phyloP scores from a whole-genome alignment of 2,329 filamentous ascomycete genomes.

The Pseudogymnoascus sp. region DNA sequence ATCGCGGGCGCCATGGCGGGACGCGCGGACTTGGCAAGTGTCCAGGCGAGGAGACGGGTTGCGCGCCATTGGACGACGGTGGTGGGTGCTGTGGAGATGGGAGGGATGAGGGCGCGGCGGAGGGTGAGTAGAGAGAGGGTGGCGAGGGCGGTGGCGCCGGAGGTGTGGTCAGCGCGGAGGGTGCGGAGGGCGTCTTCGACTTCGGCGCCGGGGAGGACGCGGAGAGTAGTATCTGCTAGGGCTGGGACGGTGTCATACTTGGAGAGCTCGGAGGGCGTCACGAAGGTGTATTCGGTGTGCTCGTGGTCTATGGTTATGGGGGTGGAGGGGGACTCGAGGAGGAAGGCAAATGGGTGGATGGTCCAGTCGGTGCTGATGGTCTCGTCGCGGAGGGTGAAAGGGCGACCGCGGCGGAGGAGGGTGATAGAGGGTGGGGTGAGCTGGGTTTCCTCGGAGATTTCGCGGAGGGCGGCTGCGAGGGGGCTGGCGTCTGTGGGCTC shows the following conservation, averaged over 20 bases:
- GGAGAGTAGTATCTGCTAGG: constrained; percentile 46
- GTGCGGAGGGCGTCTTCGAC: constrained; percentile 39
- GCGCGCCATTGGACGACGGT: constrained; percentile 44
- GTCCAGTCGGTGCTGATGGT: constrained; percentile 49
- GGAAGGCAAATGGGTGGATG: constrained; percentile 53
- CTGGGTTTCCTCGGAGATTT: constrained; percentile 53
- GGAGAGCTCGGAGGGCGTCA: constrained; percentile 37
- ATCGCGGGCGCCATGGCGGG: constrained; percentile 58
- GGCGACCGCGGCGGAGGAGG: constrained; percentile 37
- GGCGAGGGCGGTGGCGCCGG: constrained; percentile 51
- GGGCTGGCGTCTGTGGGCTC: constrained; percentile 44
- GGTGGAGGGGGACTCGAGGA: constrained; percentile 33
- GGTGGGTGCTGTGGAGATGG: constrained; percentile 22
- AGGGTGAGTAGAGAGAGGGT: constrained; percentile 43
- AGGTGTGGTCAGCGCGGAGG: constrained; percentile 48
- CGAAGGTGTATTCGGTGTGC: constrained; percentile 50
- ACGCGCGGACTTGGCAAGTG: constrained; percentile 56
- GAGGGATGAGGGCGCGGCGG: constrained; percentile 33
- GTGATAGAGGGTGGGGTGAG: constrained; percentile 32
- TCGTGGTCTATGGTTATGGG: constrained; percentile 53
- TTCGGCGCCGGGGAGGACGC: constrained; percentile 41
- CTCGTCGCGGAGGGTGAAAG: constrained; percentile 47
- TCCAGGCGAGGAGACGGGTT: constrained; percentile 50
- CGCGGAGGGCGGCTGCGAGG: constrained; percentile 50
- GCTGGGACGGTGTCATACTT: constrained; percentile 46